Evolutionary conservation across 805 yeast species (phyloP), one percentile per base, ranked within the genome.

Genomic region (Isabelozyma pseudorhagii): DNA sequence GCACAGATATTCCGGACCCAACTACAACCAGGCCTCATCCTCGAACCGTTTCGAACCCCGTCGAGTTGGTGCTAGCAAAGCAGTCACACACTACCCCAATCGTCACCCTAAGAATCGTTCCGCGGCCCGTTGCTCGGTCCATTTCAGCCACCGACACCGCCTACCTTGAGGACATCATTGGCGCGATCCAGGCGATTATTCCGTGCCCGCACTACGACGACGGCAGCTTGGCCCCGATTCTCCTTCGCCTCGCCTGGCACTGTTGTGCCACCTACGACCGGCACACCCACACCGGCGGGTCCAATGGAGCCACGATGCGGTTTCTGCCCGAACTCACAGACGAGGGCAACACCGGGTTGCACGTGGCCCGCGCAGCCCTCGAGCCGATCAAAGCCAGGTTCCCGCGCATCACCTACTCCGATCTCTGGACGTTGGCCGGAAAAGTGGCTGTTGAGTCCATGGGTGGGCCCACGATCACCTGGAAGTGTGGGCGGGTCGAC

Each of bases 191-290:
- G 44, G 59, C 61, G 13, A 55, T 59, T 17, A 54, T 75, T 27
- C 63, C 66, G 15, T 55, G 57, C 48, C 62, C 74, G 18, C 60
- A 76, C 15, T 84, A 80, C 61, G 92, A 86, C 58, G 85, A 83
- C 54, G 83, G 81, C 38, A 82, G 84, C 25, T 85, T 83, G 53
- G 94, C 92, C 0, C 97, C 96, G 8, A 82, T 85, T 13, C 71
- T 89, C 40, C 82, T 89, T 21, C 81, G 96, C 59, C 76, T 88
- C 48, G 87, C 96, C 27, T 89, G 96, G 96, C 96, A 89, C 64
- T 80, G 85, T 36, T 80, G 89, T 50, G 96, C 96, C n/a, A 87
- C 94, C 15, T 90, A 76, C 66, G 89, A 88, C 59, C 72, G 71
- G 55, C 63, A 67, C n/a, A 69, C 62, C 25, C 68, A 70, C 8